phyloP scores from a whole-genome alignment of 805 yeast genomes.

The Saccharomyces eubayanus region DNA sequence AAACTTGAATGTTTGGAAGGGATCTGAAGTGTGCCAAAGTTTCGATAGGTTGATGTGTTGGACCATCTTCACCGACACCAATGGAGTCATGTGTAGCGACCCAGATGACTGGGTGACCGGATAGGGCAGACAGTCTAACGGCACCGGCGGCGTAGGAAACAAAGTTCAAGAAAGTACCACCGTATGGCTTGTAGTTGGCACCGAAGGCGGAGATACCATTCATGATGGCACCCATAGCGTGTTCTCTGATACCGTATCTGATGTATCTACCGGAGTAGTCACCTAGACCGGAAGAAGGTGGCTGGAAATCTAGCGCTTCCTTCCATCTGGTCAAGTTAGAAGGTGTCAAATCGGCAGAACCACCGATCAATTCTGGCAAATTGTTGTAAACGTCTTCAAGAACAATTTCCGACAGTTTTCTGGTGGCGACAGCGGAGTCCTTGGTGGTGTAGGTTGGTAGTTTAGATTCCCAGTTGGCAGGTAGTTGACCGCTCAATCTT shows the following conservation, averaged over 20 bases:
- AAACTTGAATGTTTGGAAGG: slow-evolving; percentile 69
- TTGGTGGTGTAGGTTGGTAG: slow-evolving; percentile 73
- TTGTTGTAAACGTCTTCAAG: slow-evolving; percentile 51
- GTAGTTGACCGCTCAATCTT: slow-evolving; percentile 71
- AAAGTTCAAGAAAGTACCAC: slow-evolving; percentile 97
- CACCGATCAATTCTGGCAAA: slow-evolving; percentile 89
- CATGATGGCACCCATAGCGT: slow-evolving; percentile 97
- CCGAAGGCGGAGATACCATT: slow-evolving; percentile 92
- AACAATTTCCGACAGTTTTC: slow-evolving; percentile 85
- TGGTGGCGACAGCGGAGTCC: slow-evolving; percentile 83
- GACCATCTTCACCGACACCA: slow-evolving; percentile 90
- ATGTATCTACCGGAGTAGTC: slow-evolving; percentile 85
- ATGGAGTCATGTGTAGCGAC: slow-evolving; percentile 88
- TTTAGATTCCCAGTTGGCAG: slow-evolving; percentile 67
- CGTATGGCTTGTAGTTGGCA: slow-evolving; percentile 80
- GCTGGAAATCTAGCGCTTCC: slow-evolving; percentile 86
- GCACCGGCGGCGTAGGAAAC: slow-evolving; percentile 82
- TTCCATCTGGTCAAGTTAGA: slow-evolving; percentile 90
- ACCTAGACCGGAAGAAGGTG: slow-evolving; percentile 70
- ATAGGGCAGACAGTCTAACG: slow-evolving; percentile 72
- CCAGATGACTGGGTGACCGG: slow-evolving; percentile 78
- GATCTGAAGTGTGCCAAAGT: slow-evolving; percentile 84
- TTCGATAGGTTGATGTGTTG: slow-evolving; percentile 90
- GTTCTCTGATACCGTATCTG: slow-evolving; percentile 98
- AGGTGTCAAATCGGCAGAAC: slow-evolving; percentile 96